Conservation (phyloP, 2,329 filamentous ascomycete genomes). For the Curvularia eragrostidis region DNA sequence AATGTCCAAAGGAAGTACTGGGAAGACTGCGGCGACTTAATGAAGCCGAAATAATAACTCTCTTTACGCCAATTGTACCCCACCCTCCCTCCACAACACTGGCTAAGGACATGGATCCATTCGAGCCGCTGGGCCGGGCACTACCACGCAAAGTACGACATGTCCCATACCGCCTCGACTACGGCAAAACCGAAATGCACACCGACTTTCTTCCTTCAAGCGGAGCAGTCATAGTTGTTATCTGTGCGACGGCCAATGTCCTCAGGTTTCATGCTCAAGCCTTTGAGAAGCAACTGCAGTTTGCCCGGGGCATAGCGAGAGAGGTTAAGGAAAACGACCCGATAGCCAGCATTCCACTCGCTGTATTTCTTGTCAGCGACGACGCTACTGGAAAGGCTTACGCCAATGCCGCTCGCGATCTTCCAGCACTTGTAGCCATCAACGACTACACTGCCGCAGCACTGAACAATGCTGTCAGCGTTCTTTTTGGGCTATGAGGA, state of each 20-base stretch:
- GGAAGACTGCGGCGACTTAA: slow-evolving; percentile 44
- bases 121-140: slow-evolving; percentile 72
- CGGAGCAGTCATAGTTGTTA: slow-evolving; percentile 66
- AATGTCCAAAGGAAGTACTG: slow-evolving; percentile 35
- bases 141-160: slow-evolving; percentile 70
- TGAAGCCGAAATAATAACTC: slow-evolving; percentile 51
- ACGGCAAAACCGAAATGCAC: slow-evolving; percentile 70
- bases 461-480: slow-evolving; percentile 32
- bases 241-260: slow-evolving; percentile 44
- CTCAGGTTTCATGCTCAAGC: slow-evolving; percentile 29
- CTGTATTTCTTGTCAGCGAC: slow-evolving; percentile 40
- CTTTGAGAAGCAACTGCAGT: slow-evolving; percentile 42
- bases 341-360: slow-evolving; percentile 30
- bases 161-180: slow-evolving; percentile 70
- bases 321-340: slow-evolving; percentile 24
- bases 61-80: slow-evolving; percentile 64
- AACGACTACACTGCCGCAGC: slow-evolving; percentile 40
- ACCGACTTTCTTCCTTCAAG: slow-evolving; percentile 67
- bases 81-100: slow-evolving; percentile 42
- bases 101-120: slow-evolving; percentile 66
- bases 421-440: slow-evolving; percentile 38
- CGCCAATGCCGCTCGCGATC: slow-evolving; percentile 32
- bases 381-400: slow-evolving; percentile 22
- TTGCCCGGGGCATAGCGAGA: slow-evolving; percentile 32
- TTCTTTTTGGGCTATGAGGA: slow-evolving; percentile 33